Evolutionary conservation across 495 filamentous ascomycete species (phyloP).

Genomic region (Rhypophila decipiens): DNA sequence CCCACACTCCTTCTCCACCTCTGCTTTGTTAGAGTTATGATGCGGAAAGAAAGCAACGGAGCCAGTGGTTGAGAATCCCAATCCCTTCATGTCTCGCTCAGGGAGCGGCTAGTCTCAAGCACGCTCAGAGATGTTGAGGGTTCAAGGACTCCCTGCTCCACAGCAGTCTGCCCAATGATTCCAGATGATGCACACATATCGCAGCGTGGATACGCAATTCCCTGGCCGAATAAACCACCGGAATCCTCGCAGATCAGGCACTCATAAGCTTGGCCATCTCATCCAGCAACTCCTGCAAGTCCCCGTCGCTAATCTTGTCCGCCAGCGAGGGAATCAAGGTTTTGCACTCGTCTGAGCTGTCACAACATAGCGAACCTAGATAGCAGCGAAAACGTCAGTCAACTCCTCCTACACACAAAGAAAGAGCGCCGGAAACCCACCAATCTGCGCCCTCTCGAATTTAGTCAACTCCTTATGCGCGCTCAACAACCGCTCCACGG

Average conservation of each 20-base stretch:
- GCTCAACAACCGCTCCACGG: slow-evolving; percentile 76
- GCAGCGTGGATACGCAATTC: background rate
- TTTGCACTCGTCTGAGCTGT: slow-evolving; percentile 90
- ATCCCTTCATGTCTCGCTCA: too few species aligned
- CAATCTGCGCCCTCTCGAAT: slow-evolving; percentile 90
- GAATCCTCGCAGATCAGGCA: slow-evolving; percentile 1
- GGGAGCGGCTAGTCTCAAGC: too few species aligned
- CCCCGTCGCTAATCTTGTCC: slow-evolving; percentile 80
- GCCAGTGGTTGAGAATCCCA: too few species aligned
- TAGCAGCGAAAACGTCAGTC: too few species aligned
- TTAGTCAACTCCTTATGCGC: slow-evolving; percentile 72
- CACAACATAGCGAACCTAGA: slow-evolving; percentile 87
- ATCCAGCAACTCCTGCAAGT: slow-evolving; percentile 79
- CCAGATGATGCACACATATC: background rate
- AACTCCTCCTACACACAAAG: background rate
- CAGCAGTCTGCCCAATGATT: background rate
- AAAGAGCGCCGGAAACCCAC: too few species aligned
- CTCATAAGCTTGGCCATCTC: slow-evolving; percentile 72
- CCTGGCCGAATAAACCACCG: background rate
- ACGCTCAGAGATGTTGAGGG: too few species aligned
- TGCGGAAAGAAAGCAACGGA: too few species aligned
- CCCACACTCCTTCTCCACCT: too few species aligned
- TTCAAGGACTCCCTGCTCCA: too few species aligned
- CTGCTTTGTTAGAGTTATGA: too few species aligned
- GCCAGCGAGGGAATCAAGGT: slow-evolving; percentile 86